Conservation (phyloP, 805 yeast species). For the Saccharomycopsis fermentans region DNA sequence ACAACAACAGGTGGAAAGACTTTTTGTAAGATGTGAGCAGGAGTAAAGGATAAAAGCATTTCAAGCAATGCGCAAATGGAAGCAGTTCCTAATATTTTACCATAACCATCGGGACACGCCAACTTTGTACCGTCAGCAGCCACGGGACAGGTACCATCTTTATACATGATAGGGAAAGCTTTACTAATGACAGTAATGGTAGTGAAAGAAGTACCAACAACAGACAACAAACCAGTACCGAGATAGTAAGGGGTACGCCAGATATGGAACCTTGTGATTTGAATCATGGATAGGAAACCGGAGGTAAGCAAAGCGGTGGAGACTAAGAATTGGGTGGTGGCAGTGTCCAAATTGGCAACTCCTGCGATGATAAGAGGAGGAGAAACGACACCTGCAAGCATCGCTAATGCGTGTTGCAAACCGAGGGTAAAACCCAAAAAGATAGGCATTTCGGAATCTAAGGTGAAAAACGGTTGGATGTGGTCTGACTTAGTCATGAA, state of each 20-base stretch:
- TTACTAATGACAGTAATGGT: conserved; percentile 72
- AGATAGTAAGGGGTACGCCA: conserved; percentile 62
- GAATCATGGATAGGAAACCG: conserved; percentile 61
- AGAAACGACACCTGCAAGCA: conserved; percentile 84
- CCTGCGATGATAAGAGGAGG: conserved; percentile 70
- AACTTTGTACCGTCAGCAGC: conserved; percentile 54
- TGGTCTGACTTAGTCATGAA: conserved; percentile 36
- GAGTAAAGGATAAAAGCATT: conserved; percentile 63
- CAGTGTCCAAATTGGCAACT: conserved; percentile 46
- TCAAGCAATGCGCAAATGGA: conserved; percentile 67
- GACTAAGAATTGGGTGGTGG: conserved; percentile 49
- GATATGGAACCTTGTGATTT: conserved; percentile 73
- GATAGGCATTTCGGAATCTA: conserved; percentile 75
- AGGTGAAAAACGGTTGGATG: conserved; percentile 75
- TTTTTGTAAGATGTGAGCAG: conserved; percentile 58
- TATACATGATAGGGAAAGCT: conserved; percentile 75
- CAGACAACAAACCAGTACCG: conserved; percentile 84
- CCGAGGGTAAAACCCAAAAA: conserved; percentile 69
- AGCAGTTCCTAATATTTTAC: conserved; percentile 78
- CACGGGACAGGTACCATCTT: conserved; percentile 53
- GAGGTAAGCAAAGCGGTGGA: conserved; percentile 65
- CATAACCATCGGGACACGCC: conserved; percentile 87
- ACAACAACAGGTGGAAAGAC: conserved; percentile 86
- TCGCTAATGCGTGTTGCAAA: conserved; percentile 77
- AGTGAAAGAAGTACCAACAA: conserved; percentile 86